Evolutionary conservation across 345 rosid species (phyloP).

Genomic region (Crucihimalaya himalaica): DNA sequence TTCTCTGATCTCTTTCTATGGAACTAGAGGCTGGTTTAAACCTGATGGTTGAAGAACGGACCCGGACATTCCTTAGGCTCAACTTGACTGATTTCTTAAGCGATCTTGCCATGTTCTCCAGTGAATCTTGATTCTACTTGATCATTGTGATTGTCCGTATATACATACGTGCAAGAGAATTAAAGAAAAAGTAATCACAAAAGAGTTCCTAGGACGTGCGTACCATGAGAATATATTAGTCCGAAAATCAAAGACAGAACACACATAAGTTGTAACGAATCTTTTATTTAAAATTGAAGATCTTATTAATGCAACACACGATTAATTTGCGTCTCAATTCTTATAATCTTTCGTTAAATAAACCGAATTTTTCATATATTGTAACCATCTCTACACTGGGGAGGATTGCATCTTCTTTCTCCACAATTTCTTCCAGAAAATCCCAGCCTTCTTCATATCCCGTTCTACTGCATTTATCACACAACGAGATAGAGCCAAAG

Average conservation of each 20-base stretch:
- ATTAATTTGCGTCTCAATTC: not conserved
- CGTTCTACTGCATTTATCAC: constrained; percentile 13
- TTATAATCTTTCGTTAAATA: not conserved
- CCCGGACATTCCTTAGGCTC: constrained; percentile 39
- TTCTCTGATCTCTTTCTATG: constrained; percentile 47
- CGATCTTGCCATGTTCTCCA: constrained; percentile 36
- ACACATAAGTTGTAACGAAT: not conserved
- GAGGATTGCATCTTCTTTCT: constrained; percentile 10
- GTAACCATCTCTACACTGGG: too few species aligned
- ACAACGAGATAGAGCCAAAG: constrained; percentile 27
- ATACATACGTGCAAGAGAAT: constrained; percentile 13
- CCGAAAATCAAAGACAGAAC: not conserved
- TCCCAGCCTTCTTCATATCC: not conserved
- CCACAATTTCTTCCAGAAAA: constrained; percentile 15
- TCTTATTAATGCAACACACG: constrained; percentile 23
- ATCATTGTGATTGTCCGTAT: not conserved
- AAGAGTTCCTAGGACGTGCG: constrained; percentile 31
- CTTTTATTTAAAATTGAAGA: constrained; percentile 7
- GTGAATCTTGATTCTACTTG: constrained; percentile 10
- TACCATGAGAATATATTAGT: constrained; percentile 16
- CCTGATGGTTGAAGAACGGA: constrained; percentile 47
- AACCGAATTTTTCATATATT: too few species aligned
- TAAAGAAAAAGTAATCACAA: not conserved
- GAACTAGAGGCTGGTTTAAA: constrained; percentile 37
- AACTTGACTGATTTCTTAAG: constrained; percentile 49